These are phyloP conservation scores for Thermothielavioides terrestris DNA, from an alignment of 495 filamentous ascomycete genomes.

Conservation along the genomic window DNA sequence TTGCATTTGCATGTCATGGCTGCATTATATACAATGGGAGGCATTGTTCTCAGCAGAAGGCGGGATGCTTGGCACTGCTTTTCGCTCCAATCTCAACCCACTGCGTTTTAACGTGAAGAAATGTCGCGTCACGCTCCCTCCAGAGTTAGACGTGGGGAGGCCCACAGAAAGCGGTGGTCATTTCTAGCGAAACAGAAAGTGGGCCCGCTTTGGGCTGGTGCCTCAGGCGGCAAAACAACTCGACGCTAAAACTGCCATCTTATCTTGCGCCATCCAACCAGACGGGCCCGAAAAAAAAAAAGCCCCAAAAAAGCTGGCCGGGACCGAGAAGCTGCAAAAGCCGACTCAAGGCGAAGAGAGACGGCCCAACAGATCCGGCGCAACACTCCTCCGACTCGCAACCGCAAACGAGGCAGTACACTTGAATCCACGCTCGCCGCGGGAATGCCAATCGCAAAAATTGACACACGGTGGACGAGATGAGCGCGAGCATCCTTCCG, in stretches of 20 bases:
- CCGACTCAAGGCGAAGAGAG: not conserved
- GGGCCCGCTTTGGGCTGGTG: constrained; percentile 1
- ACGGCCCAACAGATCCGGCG: too few species aligned
- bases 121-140: constrained; percentile 18
- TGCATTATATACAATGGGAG: not conserved
- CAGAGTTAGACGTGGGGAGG: constrained; percentile 10
- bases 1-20: not conserved
- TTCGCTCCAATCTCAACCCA: not conserved
- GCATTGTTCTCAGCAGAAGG: not conserved
- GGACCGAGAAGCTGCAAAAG: not conserved
- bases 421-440: not conserved
- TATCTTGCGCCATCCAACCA: not conserved
- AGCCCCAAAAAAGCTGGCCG: constrained; percentile 19
- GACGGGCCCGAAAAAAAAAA: constrained; percentile 18
- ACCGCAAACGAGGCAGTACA: constrained; percentile 5
- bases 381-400: too few species aligned
- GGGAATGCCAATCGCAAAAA: constrained; percentile 8
- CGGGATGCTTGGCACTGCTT: too few species aligned
- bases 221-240: constrained; percentile 20
- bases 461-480: constrained; percentile 17
- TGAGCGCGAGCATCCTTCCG: constrained; percentile 43
- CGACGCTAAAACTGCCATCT: too few species aligned
- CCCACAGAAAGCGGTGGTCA: constrained; percentile 15
- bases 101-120: constrained; percentile 12
- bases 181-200: constrained; percentile 8